Evolutionary conservation across 495 filamentous ascomycete genomes (phyloP).

Genomic region (Neurospora sp.): DNA sequence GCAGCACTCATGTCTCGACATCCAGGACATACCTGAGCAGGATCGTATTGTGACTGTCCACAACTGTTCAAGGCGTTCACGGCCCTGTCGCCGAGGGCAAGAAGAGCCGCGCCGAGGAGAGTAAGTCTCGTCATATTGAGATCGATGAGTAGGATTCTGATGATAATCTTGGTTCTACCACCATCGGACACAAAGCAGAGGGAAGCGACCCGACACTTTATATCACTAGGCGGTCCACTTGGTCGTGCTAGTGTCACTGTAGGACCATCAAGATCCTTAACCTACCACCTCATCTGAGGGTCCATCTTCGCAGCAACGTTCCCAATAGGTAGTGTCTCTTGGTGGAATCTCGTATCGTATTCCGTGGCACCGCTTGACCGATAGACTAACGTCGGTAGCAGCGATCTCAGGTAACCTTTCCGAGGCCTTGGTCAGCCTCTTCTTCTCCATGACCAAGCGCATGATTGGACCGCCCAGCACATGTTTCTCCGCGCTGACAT

Average conservation of each 20-base stretch:
- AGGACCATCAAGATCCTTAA: neutral
- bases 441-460: neutral
- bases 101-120: constrained; percentile 7
- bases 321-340: neutral
- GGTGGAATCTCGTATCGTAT: neutral
- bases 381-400: neutral
- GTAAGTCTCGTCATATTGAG: constrained; percentile 11
- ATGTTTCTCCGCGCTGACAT: neutral
- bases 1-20: neutral
- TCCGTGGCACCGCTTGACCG: neutral
- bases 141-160: neutral
- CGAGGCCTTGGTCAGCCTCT: neutral
- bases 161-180: neutral
- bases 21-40: constrained; percentile 12
- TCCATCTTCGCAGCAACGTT: neutral
- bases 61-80: constrained; percentile 12
- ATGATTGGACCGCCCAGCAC: neutral
- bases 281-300: neutral
- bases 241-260: neutral
- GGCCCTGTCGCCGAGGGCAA: constrained; percentile 6
- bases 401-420: neutral
- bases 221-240: neutral
- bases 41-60: constrained; percentile 19
- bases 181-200: neutral
- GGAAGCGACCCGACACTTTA: neutral